Evolutionary conservation across 164 flowering plant species (phyloP).

Genomic region (Umbilicus rupestris): DNA sequence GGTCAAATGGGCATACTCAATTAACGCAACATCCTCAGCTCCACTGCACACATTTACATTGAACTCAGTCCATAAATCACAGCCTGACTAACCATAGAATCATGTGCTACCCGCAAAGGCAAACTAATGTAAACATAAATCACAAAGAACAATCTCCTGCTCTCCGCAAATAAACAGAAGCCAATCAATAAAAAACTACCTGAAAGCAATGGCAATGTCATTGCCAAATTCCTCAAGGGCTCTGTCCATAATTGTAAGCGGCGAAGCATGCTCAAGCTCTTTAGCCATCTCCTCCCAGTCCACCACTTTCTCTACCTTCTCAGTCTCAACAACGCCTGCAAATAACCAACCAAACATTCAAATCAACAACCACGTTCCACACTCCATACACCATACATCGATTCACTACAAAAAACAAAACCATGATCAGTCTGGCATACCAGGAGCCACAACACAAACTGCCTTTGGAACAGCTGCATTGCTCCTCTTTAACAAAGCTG

Average conservation of each 20-base stretch:
- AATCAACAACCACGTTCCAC: not conserved
- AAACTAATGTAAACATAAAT: no score
- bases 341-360: no score
- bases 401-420: not conserved
- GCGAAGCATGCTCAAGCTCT: slow-evolving; percentile 61
- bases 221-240: slow-evolving; percentile 57
- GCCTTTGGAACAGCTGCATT: not conserved
- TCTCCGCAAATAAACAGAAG: no score
- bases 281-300: slow-evolving; percentile 51
- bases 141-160: no score
- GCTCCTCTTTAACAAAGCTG: not conserved
- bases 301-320: slow-evolving; percentile 19
- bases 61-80: no score
- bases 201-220: slow-evolving; percentile 84
- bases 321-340: slow-evolving; percentile 5
- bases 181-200: slow-evolving; percentile 36
- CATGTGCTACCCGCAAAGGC: no score
- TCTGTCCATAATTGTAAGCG: slow-evolving; percentile 46
- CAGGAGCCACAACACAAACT: not conserved
- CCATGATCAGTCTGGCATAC: not conserved
- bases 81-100: no score
- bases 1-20: slow-evolving; percentile 71
- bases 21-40: slow-evolving; percentile 87
- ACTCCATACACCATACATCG: not conserved
- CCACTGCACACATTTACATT: slow-evolving; percentile 64